Evolutionary conservation across 2,329 filamentous ascomycete species (phyloP).

Genomic region (Cryphonectria naterciae): DNA sequence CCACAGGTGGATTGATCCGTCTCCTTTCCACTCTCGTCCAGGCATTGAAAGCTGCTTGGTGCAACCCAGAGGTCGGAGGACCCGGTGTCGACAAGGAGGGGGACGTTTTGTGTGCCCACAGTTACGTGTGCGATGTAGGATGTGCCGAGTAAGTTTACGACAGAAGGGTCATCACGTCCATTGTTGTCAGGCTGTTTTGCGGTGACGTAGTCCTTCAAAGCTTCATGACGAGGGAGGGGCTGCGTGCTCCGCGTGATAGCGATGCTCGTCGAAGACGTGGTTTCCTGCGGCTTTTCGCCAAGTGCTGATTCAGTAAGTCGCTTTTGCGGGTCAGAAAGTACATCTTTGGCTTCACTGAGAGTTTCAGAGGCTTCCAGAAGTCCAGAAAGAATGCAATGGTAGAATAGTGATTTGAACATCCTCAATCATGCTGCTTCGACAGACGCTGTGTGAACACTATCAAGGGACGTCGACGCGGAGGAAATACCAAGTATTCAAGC

Average conservation of each 20-base stretch:
- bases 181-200: not conserved
- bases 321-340: not conserved
- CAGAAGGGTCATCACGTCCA: not conserved
- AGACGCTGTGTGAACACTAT: not conserved
- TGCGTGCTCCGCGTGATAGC: not conserved
- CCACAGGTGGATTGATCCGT: not conserved
- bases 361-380: not conserved
- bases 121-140: slow-evolving; percentile 36
- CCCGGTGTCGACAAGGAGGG: slow-evolving; percentile 37
- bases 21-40: slow-evolving; percentile 11
- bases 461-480: not conserved
- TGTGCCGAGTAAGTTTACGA: slow-evolving; percentile 12
- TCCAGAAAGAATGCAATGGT: not conserved
- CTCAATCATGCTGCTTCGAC: not conserved
- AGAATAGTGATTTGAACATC: not conserved
- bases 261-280: not conserved
- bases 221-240: not conserved
- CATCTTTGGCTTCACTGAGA: not conserved
- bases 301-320: not conserved
- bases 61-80: slow-evolving; percentile 31
- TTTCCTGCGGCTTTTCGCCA: not conserved
- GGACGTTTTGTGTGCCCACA: slow-evolving; percentile 34
- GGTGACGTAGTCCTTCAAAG: slow-evolving; percentile 7
- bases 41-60: slow-evolving; percentile 18
- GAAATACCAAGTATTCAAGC: not conserved